Conservation (phyloP, 495 filamentous ascomycete genomes). For the Recurvomyces mirabilis region DNA sequence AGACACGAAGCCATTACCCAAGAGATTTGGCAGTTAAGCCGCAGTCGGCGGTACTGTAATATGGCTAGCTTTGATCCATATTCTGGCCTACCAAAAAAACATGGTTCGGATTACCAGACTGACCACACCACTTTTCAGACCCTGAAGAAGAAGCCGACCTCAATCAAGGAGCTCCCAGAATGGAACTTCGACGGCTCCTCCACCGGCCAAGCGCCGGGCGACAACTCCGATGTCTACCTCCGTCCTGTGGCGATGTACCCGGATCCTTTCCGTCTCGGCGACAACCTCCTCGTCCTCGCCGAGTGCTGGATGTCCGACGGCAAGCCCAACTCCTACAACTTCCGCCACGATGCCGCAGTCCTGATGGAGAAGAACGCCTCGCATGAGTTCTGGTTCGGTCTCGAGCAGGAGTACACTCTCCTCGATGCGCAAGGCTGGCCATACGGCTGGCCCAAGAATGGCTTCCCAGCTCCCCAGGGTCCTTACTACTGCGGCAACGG, state of each 20-base stretch:
- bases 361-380: constrained; percentile 79
- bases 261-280: constrained; percentile 73
- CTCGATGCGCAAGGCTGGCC: constrained; percentile 79
- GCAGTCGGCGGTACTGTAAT: too few relatives aligned
- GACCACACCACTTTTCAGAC: constrained; percentile 56
- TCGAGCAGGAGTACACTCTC: constrained; percentile 95
- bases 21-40: too few relatives aligned
- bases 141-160: constrained; percentile 50
- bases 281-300: constrained; percentile 85
- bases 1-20: background rate
- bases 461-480: constrained; percentile 93
- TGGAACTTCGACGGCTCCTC: constrained; percentile 99
- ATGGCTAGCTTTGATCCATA: too few relatives aligned
- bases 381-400: constrained; percentile 91
- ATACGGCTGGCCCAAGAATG: constrained; percentile 90
- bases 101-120: too few relatives aligned
- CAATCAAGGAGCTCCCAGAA: constrained; percentile 76
- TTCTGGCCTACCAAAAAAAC: background rate
- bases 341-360: constrained; percentile 77
- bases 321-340: constrained; percentile 97
- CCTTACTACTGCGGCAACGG: constrained; percentile 99
- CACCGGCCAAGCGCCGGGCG: constrained; percentile 84
- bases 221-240: constrained; percentile 97
- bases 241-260: constrained; percentile 82
- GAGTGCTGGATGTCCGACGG: constrained; percentile 97